Evolutionary conservation across 1,139 yeast genomes (phyloP).

Genomic region (Sugiyamaella neomexicana): DNA sequence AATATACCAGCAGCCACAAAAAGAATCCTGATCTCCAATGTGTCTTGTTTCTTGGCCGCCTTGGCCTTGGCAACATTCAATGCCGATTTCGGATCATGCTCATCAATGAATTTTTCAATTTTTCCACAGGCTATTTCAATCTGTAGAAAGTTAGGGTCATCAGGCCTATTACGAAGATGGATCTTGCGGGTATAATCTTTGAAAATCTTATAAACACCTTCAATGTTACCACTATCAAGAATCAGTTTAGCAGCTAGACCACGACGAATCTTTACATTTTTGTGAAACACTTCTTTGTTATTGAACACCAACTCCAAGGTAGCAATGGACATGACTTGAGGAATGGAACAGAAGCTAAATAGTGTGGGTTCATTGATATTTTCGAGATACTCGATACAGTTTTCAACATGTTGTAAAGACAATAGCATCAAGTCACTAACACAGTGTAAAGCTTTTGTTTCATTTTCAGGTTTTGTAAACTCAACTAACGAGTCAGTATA

Average conservation of each 20-base stretch:
- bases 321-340: constrained; percentile 98
- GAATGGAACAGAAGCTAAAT: constrained; percentile 93
- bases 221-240: constrained; percentile 67
- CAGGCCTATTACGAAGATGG: constrained; percentile 73
- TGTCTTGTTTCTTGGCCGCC: constrained; percentile 21
- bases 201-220: constrained; percentile 75
- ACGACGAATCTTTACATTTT: constrained; percentile 83
- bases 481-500: constrained; percentile 53
- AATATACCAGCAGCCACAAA: constrained; percentile 31
- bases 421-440: constrained; percentile 79
- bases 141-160: constrained; percentile 83
- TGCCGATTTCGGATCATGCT: constrained; percentile 34
- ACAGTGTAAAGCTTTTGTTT: constrained; percentile 58
- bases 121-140: constrained; percentile 86
- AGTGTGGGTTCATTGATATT: constrained; percentile 77
- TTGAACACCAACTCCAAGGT: constrained; percentile 84
- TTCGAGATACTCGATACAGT: constrained; percentile 74
- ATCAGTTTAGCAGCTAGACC: constrained; percentile 86
- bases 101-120: constrained; percentile 79
- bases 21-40: constrained; percentile 25
- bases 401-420: constrained; percentile 75
- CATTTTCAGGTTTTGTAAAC: constrained; percentile 57
- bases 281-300: constrained; percentile 69
- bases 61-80: constrained; percentile 23
- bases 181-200: constrained; percentile 70